Conservation (phyloP, 192 early-diverging fungal species). For the Endogone sp. region DNA sequence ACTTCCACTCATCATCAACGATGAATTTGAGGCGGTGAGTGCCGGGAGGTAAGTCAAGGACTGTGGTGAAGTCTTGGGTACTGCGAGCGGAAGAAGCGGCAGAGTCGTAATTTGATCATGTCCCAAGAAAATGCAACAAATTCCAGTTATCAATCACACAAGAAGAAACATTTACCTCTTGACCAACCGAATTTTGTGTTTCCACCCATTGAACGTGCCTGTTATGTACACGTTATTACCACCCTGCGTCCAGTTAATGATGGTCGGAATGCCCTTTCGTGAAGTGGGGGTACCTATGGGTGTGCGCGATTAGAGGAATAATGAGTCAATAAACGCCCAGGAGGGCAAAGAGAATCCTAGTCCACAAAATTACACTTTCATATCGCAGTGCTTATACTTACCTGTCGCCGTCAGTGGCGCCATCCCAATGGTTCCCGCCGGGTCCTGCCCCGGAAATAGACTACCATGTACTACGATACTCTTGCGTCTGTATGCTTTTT, state of each 20-base stretch:
- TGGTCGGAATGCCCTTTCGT: constrained; percentile 66
- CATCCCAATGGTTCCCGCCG: neutral
- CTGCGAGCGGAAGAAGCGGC: constrained; percentile 29
- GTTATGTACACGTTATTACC: constrained; percentile 88
- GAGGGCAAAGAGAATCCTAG: neutral
- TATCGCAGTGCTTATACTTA: neutral
- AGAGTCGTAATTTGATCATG: neutral
- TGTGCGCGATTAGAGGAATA: neutral
- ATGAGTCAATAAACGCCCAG: neutral
- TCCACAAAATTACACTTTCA: too few relatives aligned
- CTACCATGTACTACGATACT: constrained; percentile 1
- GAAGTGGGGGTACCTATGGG: constrained; percentile 15
- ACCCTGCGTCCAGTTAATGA: constrained; percentile 84
- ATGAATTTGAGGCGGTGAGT: constrained; percentile 97
- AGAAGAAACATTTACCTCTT: constrained; percentile 39
- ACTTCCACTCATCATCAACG: constrained; percentile 98
- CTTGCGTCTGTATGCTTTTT: neutral
- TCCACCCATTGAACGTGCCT: constrained; percentile 97
- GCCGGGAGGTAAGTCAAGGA: constrained; percentile 87
- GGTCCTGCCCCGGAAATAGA: neutral
- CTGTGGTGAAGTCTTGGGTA: constrained; percentile 71
- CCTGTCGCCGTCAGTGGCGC: neutral
- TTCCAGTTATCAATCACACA: neutral
- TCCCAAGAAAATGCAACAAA: neutral
- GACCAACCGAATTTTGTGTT: constrained; percentile 81